Conservation (phyloP, 2,329 filamentous ascomycete genomes). For the Penicillium sp. region DNA sequence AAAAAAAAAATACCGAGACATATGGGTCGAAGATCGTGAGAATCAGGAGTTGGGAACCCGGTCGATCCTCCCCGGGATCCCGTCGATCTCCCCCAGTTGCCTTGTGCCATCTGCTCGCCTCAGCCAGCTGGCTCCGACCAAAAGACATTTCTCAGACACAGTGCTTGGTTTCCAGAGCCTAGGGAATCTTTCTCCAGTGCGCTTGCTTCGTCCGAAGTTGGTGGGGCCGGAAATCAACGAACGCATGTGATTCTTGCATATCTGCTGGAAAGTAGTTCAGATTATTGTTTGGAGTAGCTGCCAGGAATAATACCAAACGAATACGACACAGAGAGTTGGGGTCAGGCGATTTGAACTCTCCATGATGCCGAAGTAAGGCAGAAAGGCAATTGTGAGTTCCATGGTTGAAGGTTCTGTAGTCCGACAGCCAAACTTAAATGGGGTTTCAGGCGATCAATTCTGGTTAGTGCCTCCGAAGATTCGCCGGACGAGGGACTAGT, state of each 20-base stretch:
- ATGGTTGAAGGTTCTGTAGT: slow-evolving; percentile 16
- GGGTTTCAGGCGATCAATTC: not conserved
- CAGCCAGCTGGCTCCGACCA: not conserved
- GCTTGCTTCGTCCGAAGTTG: not conserved
- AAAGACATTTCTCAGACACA: not conserved
- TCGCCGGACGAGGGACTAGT: not conserved
- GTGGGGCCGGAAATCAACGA: not conserved
- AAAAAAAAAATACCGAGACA: not conserved
- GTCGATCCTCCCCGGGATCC: slow-evolving; percentile 4
- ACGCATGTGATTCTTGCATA: not conserved
- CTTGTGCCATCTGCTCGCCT: not conserved
- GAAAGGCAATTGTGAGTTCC: not conserved
- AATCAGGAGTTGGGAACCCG: not conserved
- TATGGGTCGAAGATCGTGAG: not conserved
- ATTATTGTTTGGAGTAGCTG: not conserved
- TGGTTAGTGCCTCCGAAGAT: not conserved
- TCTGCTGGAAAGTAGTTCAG: not conserved
- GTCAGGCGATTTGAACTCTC: slow-evolving; percentile 10
- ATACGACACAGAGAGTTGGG: slow-evolving; percentile 19
- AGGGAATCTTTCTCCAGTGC: not conserved
- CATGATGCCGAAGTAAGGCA: not conserved
- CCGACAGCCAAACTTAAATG: not conserved
- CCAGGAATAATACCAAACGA: slow-evolving; percentile 15
- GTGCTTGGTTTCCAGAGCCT: not conserved
- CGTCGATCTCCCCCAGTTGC: slow-evolving; percentile 5